Base-by-base conservation (phyloP, 495 filamentous ascomycete genomes). In the Bacidia rubella region DNA sequence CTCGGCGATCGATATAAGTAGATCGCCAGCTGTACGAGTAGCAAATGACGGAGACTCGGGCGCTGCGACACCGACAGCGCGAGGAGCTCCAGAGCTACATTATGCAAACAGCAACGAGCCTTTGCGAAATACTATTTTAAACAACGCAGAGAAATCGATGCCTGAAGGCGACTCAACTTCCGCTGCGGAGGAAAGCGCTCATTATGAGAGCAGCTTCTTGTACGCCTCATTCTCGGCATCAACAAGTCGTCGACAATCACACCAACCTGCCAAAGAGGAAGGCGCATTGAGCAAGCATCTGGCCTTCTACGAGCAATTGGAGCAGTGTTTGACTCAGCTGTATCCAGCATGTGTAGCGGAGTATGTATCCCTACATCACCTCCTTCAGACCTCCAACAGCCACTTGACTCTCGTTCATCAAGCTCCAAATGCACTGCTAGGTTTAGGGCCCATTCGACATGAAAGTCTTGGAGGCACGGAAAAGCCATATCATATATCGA, bases 131-230 rank as follows among this genome's bases (percentile, higher is more conserved):
- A 26, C 45, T n/a, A n/a, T n/a, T n/a, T n/a, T n/a, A n/a, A n/a
- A n/a, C n/a, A n/a, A n/a, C n/a, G n/a, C n/a, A n/a, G n/a, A n/a
- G n/a, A n/a, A n/a, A n/a, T n/a, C n/a, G n/a, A n/a, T n/a, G n/a
- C n/a, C 29, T 35, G 22, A 29, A 19, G 38, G 25, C 11, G 0
- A 11, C 15, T 19, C 12, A 17, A 17, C 47, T 20, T 19, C 15
- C 19, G 23, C 26, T 50, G 3, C 27, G 24, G 26, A 2, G 27
- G 12, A 26, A 32, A 23, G 29, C n/a, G 26, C n/a, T 32, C 47
- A 50, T 10, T 50, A 50, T 38, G 24, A 32, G 10, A 50, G 47
- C 47, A 50, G 47, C 25, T 23, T 50, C 26, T 26, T 50, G 2
- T 50, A 50, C 22, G 47, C 47, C 15, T 50, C 47, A 7, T 50